phyloP scores from a whole-genome alignment of 176 grass and related monocot species.

The Pontederia crassipes region DNA sequence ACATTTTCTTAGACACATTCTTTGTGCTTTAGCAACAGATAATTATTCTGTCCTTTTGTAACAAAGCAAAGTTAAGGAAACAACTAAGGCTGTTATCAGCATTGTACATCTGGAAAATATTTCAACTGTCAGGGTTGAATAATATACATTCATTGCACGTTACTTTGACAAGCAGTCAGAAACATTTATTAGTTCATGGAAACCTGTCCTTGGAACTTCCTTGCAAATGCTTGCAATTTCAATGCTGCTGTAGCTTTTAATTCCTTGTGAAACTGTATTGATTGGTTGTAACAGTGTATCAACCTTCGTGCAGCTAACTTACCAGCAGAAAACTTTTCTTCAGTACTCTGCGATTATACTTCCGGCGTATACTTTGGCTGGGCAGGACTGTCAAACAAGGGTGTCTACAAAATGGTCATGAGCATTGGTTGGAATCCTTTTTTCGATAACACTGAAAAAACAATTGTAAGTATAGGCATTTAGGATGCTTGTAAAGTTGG shows the following conservation, averaged over 20 bases:
- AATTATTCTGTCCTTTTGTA: no score
- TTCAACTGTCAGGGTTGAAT: no score
- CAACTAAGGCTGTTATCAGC: no score
- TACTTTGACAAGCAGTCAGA: no score
- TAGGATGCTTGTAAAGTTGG: conserved; percentile 11
- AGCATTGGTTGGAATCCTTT: conserved; percentile 98
- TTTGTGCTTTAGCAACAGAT: no score
- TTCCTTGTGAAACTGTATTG: background rate
- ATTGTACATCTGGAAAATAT: no score
- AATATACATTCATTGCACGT: no score
- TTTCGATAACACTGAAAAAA: conserved; percentile 92
- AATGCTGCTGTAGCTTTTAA: background rate
- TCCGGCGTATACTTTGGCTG: conserved; percentile 96
- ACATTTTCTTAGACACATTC: no score
- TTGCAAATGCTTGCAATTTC: no score
- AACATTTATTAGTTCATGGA: no score
- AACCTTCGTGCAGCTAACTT: conserved; percentile 59
- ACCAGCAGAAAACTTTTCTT: conserved; percentile 69
- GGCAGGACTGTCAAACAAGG: conserved; percentile 57
- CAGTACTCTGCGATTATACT: conserved; percentile 69
- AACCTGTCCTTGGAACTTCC: no score
- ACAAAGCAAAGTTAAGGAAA: no score
- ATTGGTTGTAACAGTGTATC: background rate
- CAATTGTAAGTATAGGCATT: conserved; percentile 45
- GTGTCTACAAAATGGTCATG: conserved; percentile 97